Evolutionary conservation across 768 basidiomycete species (phyloP).

Genomic region (Clathrus columnatus): DNA sequence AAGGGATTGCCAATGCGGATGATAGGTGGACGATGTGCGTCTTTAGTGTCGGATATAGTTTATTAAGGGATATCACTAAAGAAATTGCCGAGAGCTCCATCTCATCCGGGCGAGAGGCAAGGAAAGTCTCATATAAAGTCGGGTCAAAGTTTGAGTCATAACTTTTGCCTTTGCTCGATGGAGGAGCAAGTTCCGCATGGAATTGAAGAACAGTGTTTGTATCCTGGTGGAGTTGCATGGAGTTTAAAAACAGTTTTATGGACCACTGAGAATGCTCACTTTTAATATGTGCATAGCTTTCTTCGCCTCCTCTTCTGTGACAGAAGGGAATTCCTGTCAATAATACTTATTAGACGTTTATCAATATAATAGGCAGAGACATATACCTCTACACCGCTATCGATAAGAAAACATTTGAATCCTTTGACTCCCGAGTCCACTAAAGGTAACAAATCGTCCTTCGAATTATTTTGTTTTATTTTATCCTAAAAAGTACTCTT

Average conservation of each 20-base stretch:
- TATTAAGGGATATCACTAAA: constrained; percentile 61
- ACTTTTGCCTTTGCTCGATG: constrained; percentile 9
- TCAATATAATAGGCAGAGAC: neutral
- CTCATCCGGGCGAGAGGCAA: constrained; percentile 71
- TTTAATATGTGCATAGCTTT: constrained; percentile 67
- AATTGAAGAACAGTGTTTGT: constrained; percentile 71
- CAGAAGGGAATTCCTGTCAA: constrained; percentile 86
- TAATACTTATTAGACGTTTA: neutral
- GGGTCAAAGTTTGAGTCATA: constrained; percentile 29
- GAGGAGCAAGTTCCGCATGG: constrained; percentile 70
- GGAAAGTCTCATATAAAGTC: constrained; percentile 67
- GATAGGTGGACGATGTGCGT: constrained; percentile 96
- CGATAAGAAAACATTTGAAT: constrained; percentile 95
- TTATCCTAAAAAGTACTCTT: neutral
- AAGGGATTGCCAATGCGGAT: constrained; percentile 69
- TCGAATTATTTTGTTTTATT: neutral
- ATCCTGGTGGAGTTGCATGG: constrained; percentile 39
- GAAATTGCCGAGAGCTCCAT: constrained; percentile 78
- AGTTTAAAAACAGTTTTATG: too few relatives aligned
- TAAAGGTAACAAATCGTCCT: constrained; percentile 71
- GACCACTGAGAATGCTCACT: constrained; percentile 30
- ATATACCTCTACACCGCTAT: constrained; percentile 87
- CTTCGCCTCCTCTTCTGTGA: constrained; percentile 58
- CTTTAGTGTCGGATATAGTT: constrained; percentile 53
- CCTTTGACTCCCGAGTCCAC: constrained; percentile 79